phyloP scores from a whole-genome alignment of 257 asterid species.

The Nicotiana noctiflora region DNA sequence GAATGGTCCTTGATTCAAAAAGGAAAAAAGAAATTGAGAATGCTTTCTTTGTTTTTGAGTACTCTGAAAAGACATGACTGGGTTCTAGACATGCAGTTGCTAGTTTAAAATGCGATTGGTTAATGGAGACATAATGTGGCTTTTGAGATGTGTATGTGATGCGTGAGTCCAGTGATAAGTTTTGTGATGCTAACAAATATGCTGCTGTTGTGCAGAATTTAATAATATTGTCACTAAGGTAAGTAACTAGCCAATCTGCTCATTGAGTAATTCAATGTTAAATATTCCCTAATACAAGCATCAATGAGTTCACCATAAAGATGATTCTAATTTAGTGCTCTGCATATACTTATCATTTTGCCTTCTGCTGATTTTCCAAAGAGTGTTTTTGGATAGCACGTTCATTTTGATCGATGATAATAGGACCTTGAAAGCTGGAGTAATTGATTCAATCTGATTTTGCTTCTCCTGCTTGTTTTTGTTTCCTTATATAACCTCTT shows the following conservation, averaged over 20 bases:
- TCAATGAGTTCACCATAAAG: not conserved
- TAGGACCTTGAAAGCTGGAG: not conserved
- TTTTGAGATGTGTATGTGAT: not conserved
- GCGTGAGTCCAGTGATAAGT: not conserved
- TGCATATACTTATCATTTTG: not conserved
- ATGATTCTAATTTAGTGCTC: not conserved
- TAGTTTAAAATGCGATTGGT: not conserved
- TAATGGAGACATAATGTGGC: not conserved
- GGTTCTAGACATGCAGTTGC: not conserved
- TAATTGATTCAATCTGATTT: not conserved
- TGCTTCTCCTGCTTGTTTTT: not conserved
- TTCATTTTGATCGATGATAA: not conserved
- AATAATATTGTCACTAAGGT: not conserved
- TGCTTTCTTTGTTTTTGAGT: not conserved
- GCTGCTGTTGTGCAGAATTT: not conserved
- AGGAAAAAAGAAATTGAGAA: not conserved
- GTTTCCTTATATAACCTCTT: not conserved
- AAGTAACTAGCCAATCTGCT: not conserved
- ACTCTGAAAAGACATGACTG: not conserved
- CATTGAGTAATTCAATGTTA: not conserved
- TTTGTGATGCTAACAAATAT: not conserved
- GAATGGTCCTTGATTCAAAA: not conserved
- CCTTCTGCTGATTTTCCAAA: not conserved
- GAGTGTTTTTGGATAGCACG: too few species aligned
- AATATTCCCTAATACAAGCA: not conserved